phyloP scores from a whole-genome alignment of 2,329 filamentous ascomycete species.

The Periconia macrospinosa region DNA sequence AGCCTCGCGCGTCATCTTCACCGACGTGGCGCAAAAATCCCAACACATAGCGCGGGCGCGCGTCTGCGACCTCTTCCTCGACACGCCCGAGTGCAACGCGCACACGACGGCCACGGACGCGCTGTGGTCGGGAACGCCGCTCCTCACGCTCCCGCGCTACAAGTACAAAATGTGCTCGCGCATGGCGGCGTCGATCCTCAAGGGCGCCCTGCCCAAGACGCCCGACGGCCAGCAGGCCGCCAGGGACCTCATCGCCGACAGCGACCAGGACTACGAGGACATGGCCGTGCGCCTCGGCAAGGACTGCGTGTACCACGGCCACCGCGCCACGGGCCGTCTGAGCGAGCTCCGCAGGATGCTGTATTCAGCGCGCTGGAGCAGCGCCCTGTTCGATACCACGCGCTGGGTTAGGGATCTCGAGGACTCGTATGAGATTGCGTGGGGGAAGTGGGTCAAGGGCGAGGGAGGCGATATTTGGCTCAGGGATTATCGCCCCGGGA shows the following conservation, averaged over 20 bases:
- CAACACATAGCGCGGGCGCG: constrained; percentile 90
- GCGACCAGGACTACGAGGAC: constrained; percentile 83
- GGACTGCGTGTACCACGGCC: constrained; percentile 35
- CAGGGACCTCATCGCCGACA: constrained; percentile 72
- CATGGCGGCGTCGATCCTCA: constrained; percentile 94
- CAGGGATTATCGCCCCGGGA: constrained; percentile 8
- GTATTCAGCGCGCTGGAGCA: constrained; percentile 81
- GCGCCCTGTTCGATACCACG: constrained; percentile 85
- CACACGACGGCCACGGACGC: constrained; percentile 97
- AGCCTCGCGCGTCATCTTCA: constrained; percentile 86
- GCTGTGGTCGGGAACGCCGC: constrained; percentile 91
- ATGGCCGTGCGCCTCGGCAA: constrained; percentile 44
- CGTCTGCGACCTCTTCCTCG: constrained; percentile 91
- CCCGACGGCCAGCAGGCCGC: constrained; percentile 69
- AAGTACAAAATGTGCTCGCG: constrained; percentile 98
- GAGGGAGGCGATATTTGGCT: constrained; percentile 94
- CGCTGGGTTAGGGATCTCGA: constrained; percentile 92
- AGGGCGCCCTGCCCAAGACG: constrained; percentile 78
- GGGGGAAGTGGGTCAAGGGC: constrained; percentile 83
- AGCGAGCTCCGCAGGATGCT: constrained; percentile 78
- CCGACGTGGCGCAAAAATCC: constrained; percentile 93
- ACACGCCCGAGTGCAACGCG: constrained; percentile 97
- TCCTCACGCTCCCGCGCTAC: constrained; percentile 88
- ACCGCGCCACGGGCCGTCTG: constrained; percentile 62
- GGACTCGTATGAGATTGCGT: constrained; percentile 83